Percentiles rank a stretch among this genome's conserved stretches.
Conservation (phyloP, 306 rosid species). For the Quercus parvula region DNA sequence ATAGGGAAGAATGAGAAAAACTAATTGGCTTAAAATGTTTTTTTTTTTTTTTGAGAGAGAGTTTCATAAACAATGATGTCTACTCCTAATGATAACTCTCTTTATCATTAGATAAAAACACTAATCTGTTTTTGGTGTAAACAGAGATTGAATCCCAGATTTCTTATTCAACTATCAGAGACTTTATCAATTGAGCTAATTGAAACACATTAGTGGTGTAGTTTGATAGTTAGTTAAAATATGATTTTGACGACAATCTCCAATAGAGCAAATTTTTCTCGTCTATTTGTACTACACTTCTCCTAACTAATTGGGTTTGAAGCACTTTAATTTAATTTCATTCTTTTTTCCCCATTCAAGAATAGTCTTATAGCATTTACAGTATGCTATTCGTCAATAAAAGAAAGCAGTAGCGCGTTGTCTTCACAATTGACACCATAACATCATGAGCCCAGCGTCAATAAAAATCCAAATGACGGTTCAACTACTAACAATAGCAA, state of each 20-base stretch:
- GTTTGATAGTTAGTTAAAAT: slow-evolving; percentile 28
- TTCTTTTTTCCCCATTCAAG: not conserved
- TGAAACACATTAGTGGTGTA: not conserved
- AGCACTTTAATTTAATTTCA: not conserved
- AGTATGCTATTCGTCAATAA: not conserved
- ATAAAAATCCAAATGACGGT: not conserved
- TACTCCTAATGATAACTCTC: accelerated
- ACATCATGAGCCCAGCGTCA: not conserved
- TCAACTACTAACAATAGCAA: not conserved
- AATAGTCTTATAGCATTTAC: not conserved
- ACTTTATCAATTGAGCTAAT: too few species aligned
- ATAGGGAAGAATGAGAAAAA: slow-evolving; percentile 41
- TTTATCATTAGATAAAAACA: too few species aligned
- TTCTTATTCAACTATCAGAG: too few species aligned
- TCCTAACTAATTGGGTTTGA: not conserved
- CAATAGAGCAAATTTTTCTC: not conserved
- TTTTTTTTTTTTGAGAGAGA: too few species aligned
- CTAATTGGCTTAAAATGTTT: slow-evolving; percentile 24
- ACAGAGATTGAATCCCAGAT: accelerated
- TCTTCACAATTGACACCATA: not conserved
- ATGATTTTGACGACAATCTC: slow-evolving; percentile 21
- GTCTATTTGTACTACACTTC: not conserved
- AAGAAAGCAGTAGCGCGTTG: not conserved
- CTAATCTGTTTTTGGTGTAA: too few species aligned
- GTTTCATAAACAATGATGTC: too few species aligned